Evolutionary conservation across 108 stramenopile genomes (phyloP).

Genomic region (Nitzschia sp.): DNA sequence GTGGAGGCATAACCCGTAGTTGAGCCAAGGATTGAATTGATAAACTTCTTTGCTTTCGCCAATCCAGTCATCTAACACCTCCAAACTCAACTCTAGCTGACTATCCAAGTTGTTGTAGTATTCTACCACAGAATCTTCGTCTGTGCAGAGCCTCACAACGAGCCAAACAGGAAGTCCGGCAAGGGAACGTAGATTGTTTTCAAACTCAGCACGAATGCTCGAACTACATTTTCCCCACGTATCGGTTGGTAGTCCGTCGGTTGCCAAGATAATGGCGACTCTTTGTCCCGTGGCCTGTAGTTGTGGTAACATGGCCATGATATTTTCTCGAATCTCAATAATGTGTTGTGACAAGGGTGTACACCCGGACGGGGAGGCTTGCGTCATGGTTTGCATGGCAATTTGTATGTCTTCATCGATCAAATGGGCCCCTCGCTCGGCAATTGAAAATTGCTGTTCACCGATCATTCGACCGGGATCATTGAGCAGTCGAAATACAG

Average conservation of each 20-base stretch:
- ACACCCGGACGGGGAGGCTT: slow-evolving; percentile 61
- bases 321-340: slow-evolving; percentile 57
- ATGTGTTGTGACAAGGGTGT: slow-evolving; percentile 81
- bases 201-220: slow-evolving; percentile 34
- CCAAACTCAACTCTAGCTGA: slow-evolving; percentile 77
- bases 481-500: slow-evolving; percentile 62
- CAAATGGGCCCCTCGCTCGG: slow-evolving; percentile 23
- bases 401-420: slow-evolving; percentile 47
- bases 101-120: slow-evolving; percentile 87
- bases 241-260: slow-evolving; percentile 87
- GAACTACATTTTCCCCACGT: slow-evolving; percentile 35
- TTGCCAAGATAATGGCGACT: slow-evolving; percentile 82
- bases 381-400: slow-evolving; percentile 56
- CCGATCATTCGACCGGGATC: slow-evolving; percentile 48
- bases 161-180: slow-evolving; percentile 84
- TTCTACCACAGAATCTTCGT: slow-evolving; percentile 74
- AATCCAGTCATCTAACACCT: slow-evolving; percentile 85
- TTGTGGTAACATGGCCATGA: slow-evolving; percentile 47
- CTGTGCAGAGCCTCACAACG: slow-evolving; percentile 89
- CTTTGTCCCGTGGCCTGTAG: slow-evolving; percentile 60
- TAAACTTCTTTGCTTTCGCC: slow-evolving; percentile 85
- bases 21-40: slow-evolving; percentile 87
- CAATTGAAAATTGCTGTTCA: slow-evolving; percentile 55
- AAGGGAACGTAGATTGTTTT: slow-evolving; percentile 54
- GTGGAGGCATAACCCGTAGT: slow-evolving; percentile 85